Evolutionary conservation across 768 basidiomycete species (phyloP).

Genomic region (Amanita inopinata): DNA sequence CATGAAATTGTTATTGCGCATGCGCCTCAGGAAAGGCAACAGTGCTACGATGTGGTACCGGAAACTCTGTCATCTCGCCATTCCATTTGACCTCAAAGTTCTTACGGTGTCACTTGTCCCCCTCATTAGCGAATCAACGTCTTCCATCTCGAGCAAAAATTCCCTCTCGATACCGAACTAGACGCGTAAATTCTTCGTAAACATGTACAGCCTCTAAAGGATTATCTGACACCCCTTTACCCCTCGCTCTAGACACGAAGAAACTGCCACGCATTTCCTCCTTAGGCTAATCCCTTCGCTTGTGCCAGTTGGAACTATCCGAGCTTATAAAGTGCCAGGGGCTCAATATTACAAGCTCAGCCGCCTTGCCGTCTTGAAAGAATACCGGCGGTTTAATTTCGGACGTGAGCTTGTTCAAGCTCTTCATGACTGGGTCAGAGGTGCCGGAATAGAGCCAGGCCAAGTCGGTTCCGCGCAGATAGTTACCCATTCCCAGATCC

Average conservation of each 20-base stretch:
- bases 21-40: slow-evolving; percentile 41
- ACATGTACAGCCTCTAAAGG: slow-evolving; percentile 2
- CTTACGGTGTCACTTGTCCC: neutral
- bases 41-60: slow-evolving; percentile 53
- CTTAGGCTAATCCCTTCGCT: slow-evolving; percentile 55
- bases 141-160: slow-evolving; percentile 59
- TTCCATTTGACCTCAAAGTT: neutral
- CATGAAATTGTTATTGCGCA: slow-evolving; percentile 51
- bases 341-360: slow-evolving; percentile 58
- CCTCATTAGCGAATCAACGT: slow-evolving; percentile 35
- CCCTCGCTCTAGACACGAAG: slow-evolving; percentile 47
- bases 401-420: slow-evolving; percentile 57
- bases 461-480: slow-evolving; percentile 28
- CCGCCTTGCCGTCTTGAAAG: slow-evolving; percentile 58
- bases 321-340: slow-evolving; percentile 30
- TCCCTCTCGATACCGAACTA: slow-evolving; percentile 64
- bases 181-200: slow-evolving; percentile 47
- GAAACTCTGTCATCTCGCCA: neutral
- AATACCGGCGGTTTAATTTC: slow-evolving; percentile 53
- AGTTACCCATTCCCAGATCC: slow-evolving; percentile 62
- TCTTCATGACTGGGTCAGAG: slow-evolving; percentile 49
- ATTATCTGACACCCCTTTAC: slow-evolving; percentile 7
- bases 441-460: slow-evolving; percentile 27
- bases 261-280: slow-evolving; percentile 58
- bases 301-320: slow-evolving; percentile 63